Conservation (phyloP, 2,329 filamentous ascomycete genomes). For the Nectriaceae sp. region DNA sequence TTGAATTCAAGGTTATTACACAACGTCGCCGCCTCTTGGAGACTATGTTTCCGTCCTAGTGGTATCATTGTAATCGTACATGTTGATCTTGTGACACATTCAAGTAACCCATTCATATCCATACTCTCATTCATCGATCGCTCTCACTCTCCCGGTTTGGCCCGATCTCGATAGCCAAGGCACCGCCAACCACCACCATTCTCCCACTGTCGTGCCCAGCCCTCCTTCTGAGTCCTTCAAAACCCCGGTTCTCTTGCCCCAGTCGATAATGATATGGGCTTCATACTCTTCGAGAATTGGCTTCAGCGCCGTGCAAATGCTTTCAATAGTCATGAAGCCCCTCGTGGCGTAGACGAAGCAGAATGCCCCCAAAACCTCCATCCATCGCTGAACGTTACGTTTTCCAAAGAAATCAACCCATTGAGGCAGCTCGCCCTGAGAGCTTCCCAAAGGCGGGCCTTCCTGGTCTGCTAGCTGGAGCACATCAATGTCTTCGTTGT, state of each 20-base stretch:
- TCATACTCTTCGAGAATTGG: slow-evolving; percentile 66
- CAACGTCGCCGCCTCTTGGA: not conserved
- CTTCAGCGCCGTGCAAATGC: slow-evolving; percentile 56
- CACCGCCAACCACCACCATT: slow-evolving; percentile 70
- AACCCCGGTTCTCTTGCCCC: slow-evolving; percentile 57
- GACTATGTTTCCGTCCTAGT: not conserved
- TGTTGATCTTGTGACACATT: no score
- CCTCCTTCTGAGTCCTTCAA: slow-evolving; percentile 43
- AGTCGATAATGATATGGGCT: slow-evolving; percentile 57
- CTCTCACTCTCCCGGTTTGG: no score
- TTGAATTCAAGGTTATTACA: slow-evolving; percentile 13
- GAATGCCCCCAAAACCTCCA: slow-evolving; percentile 62
- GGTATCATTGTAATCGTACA: slow-evolving; percentile 12
- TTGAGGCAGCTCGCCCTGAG: slow-evolving; percentile 59
- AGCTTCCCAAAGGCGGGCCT: slow-evolving; percentile 45
- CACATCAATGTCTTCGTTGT: slow-evolving; percentile 51
- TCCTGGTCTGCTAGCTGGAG: slow-evolving; percentile 36
- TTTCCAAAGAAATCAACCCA: slow-evolving; percentile 72
- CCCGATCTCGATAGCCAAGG: no score
- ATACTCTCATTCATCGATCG: no score
- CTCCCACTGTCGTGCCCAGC: slow-evolving; percentile 49
- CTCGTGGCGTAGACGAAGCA: slow-evolving; percentile 64
- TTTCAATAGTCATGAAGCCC: slow-evolving; percentile 55
- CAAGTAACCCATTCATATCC: not conserved
- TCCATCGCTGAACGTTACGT: slow-evolving; percentile 62